Evolutionary conservation across 2,329 filamentous ascomycete species (phyloP).

Genomic region (Penicillium glabrum): DNA sequence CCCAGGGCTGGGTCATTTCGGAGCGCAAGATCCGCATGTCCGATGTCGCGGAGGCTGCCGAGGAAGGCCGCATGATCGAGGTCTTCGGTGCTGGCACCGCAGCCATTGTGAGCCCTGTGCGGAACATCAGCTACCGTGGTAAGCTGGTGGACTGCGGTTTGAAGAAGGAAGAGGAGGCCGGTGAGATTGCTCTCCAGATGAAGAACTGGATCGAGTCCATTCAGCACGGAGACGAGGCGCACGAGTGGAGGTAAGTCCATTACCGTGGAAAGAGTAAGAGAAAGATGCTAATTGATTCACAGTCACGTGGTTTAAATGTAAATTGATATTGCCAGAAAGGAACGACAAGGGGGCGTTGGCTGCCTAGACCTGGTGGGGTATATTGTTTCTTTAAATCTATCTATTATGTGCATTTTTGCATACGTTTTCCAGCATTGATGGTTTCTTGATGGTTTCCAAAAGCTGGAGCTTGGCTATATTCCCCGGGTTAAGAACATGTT

Average conservation of each 20-base stretch:
- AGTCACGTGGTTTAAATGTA: slow-evolving; percentile 26
- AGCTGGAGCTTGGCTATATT: not conserved
- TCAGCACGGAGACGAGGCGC: slow-evolving; percentile 91
- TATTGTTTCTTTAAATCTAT: not conserved
- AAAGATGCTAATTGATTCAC: slow-evolving; percentile 8
- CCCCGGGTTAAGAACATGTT: not conserved
- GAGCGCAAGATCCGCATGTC: slow-evolving; percentile 93
- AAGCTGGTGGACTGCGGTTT: slow-evolving; percentile 80
- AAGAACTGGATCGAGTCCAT: slow-evolving; percentile 96
- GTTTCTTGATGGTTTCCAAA: not conserved
- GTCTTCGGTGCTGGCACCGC: slow-evolving; percentile 93
- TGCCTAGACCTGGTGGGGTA: not conserved
- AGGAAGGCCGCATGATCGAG: slow-evolving; percentile 84
- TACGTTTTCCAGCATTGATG: not conserved
- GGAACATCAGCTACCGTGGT: slow-evolving; percentile 86
- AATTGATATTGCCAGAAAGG: not conserved
- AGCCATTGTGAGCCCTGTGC: slow-evolving; percentile 86
- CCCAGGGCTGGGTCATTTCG: slow-evolving; percentile 81
- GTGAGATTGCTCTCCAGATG: slow-evolving; percentile 80
- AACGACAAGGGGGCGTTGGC: not conserved
- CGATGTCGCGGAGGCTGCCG: slow-evolving; percentile 76
- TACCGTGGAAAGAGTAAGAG: not conserved
- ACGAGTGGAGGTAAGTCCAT: slow-evolving; percentile 76
- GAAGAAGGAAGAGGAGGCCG: slow-evolving; percentile 77
- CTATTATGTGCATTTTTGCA: slow-evolving; percentile 2